These are phyloP conservation scores for Alternaria sp. DNA, from an alignment of 2,329 filamentous ascomycete species.

Conservation along the genomic window DNA sequence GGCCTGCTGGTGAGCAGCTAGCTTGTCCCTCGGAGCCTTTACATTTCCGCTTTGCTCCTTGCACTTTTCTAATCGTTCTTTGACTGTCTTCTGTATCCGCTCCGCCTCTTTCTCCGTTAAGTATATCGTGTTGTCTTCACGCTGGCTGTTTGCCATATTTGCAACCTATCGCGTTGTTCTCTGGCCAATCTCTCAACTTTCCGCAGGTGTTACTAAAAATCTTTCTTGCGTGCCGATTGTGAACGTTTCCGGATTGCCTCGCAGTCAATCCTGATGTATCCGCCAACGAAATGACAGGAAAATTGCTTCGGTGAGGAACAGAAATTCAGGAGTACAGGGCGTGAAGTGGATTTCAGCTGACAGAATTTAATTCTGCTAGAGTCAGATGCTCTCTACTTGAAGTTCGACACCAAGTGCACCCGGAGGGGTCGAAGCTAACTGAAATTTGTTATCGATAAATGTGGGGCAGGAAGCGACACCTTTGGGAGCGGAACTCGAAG, in stretches of 20 bases:
- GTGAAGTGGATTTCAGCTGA: too few species aligned
- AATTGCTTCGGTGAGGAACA: not conserved
- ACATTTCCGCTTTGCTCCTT: slow-evolving; percentile 24
- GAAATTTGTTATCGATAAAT: slow-evolving; percentile 36
- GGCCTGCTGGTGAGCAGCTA: slow-evolving; percentile 34
- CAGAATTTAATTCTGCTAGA: not conserved
- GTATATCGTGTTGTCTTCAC: slow-evolving; percentile 34
- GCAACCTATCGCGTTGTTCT: not conserved
- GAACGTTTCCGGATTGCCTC: not conserved
- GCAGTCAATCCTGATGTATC: not conserved
- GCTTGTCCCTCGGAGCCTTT: slow-evolving; percentile 32
- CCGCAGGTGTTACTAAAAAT: not conserved
- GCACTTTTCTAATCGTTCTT: slow-evolving; percentile 27
- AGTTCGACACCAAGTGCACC: not conserved
- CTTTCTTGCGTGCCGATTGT: not conserved
- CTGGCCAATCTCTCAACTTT: not conserved
- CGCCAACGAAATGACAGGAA: not conserved
- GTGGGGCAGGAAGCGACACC: slow-evolving; percentile 18
- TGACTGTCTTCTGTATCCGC: slow-evolving; percentile 36
- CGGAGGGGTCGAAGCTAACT: slow-evolving; percentile 18
- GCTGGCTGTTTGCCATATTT: slow-evolving; percentile 16
- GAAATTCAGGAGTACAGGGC: not conserved
- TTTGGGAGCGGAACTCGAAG: slow-evolving; percentile 1
- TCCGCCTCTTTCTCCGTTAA: slow-evolving; percentile 39
- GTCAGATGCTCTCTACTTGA: not conserved